Conservation (phyloP, 345 rosid genomes). For the Ceriops zippeliana region DNA sequence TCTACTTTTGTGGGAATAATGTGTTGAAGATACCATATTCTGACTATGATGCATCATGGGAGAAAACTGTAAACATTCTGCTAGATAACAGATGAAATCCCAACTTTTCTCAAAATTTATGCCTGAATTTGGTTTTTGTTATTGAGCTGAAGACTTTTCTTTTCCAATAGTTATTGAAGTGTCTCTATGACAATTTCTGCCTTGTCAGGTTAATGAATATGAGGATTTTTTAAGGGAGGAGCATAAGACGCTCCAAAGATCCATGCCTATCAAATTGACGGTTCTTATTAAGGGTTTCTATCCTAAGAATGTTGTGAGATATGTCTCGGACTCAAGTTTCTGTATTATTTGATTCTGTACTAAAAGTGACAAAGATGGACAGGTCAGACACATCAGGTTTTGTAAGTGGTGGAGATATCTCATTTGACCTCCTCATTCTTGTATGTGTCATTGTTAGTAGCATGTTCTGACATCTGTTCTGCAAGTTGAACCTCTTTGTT, state of each 20-base stretch:
- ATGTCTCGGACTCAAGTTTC: constrained; percentile 17
- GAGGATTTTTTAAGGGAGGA: constrained; percentile 28
- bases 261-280: constrained; percentile 22
- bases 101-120: not conserved
- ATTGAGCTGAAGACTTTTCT: not conserved
- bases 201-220: constrained; percentile 47
- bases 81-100: not conserved
- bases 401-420: constrained; percentile 70
- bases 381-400: constrained; percentile 86
- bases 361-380: constrained; percentile 50
- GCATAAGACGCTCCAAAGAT: constrained; percentile 42
- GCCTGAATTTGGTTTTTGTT: not conserved
- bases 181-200: not conserved
- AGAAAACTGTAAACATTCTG: not conserved
- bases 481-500: constrained; percentile 8
- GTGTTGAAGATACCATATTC: not conserved
- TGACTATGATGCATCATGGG: too few relatives aligned
- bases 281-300: constrained; percentile 46
- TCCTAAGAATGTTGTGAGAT: constrained; percentile 56
- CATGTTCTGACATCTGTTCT: constrained; percentile 23
- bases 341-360: constrained; percentile 11
- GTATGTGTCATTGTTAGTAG: constrained; percentile 21
- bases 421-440: constrained; percentile 30
- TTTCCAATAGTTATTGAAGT: not conserved
- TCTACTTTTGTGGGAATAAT: not conserved